These are phyloP conservation scores for Mycena maculata DNA, from an alignment of 768 basidiomycete genomes.

Conservation along the genomic window DNA sequence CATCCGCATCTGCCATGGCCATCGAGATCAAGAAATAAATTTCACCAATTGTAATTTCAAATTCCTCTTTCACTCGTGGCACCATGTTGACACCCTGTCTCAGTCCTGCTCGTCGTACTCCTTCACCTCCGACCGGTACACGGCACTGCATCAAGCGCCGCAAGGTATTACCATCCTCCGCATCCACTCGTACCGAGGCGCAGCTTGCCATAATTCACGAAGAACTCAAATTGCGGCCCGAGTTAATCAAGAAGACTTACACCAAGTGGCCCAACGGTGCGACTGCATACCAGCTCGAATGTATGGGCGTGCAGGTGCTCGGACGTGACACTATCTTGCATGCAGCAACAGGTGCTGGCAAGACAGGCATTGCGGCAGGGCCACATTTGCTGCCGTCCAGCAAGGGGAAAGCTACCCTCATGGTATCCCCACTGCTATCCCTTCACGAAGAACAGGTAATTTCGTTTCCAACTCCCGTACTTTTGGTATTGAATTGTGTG, in stretches of 20 bases:
- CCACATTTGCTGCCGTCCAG: constrained; percentile 44
- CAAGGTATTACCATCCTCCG: neutral
- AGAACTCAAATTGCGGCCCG: constrained; percentile 20
- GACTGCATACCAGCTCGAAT: neutral
- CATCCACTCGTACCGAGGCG: neutral
- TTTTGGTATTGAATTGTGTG: neutral
- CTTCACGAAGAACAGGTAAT: constrained; percentile 54
- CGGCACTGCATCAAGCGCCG: neutral
- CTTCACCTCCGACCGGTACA: no score
- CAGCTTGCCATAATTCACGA: neutral
- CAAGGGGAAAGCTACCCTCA: constrained; percentile 46
- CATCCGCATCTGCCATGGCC: no score
- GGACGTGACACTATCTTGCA: constrained; percentile 23
- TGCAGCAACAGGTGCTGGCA: constrained; percentile 48
- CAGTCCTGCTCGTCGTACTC: no score
- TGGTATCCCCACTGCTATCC: constrained; percentile 53
- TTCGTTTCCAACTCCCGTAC: no score
- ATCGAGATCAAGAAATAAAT: no score
- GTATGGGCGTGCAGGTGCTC: constrained; percentile 3
- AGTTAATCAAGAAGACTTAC: neutral
- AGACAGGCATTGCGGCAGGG: constrained; percentile 53
- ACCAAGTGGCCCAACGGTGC: constrained; percentile 8
- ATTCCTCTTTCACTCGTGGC: no score
- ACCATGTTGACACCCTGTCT: no score
- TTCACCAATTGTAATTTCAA: no score